Percentiles rank a stretch among this genome's conserved stretches.
phyloP scores from a whole-genome alignment of 2,329 filamentous ascomycete genomes.

The Aspergillus proliferans region DNA sequence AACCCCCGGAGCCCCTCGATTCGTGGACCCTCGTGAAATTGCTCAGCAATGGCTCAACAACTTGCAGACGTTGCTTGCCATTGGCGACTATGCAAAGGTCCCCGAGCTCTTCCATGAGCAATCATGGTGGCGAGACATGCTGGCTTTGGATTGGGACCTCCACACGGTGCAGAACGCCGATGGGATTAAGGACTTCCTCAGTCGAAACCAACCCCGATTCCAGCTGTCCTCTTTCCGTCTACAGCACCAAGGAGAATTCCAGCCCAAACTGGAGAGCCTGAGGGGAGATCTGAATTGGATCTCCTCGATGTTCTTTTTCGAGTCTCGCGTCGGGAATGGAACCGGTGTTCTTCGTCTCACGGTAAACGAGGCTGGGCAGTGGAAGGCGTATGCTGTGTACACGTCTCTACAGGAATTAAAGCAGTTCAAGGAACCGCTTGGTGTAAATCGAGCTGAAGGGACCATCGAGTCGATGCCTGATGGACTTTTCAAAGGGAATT shows the following conservation, averaged over 20 bases:
- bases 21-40: slow-evolving; percentile 19
- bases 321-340: slow-evolving; percentile 31
- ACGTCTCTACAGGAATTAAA: slow-evolving; percentile 34
- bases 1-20: slow-evolving; percentile 14
- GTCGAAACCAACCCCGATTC: slow-evolving; percentile 17
- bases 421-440: slow-evolving; percentile 27
- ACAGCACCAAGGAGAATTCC: slow-evolving; percentile 27
- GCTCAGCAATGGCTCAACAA: slow-evolving; percentile 28
- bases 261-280: slow-evolving; percentile 22
- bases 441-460: slow-evolving; percentile 25
- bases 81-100: slow-evolving; percentile 11
- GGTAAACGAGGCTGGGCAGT: slow-evolving; percentile 20
- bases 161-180: slow-evolving; percentile 27
- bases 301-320: slow-evolving; percentile 35
- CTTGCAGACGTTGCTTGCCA: slow-evolving; percentile 19
- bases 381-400: slow-evolving; percentile 36
- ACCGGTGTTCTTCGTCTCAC: slow-evolving; percentile 33
- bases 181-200: slow-evolving; percentile 27
- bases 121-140: slow-evolving; percentile 39
- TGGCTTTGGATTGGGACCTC: slow-evolving; percentile 36
- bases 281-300: slow-evolving; percentile 29
- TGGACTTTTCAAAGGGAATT: slow-evolving; percentile 27
- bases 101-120: slow-evolving; percentile 28
- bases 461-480: slow-evolving; percentile 30
- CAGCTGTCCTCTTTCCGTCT: slow-evolving; percentile 26